Conservation (phyloP, 1,284 basidiomycete genomes). For the Sanghuangporus weigelae region DNA sequence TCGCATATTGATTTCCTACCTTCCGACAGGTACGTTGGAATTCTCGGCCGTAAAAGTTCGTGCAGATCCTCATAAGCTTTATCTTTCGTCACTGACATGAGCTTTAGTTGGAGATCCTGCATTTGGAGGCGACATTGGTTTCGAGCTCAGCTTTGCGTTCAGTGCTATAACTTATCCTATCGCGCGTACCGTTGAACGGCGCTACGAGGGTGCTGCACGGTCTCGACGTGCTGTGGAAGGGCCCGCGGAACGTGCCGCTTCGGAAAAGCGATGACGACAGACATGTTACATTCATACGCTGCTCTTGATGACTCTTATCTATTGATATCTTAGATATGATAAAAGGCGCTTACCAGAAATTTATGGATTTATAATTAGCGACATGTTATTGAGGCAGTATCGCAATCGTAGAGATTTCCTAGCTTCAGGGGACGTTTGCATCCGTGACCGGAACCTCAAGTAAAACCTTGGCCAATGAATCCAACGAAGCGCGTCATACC, state of each 20-base stretch:
- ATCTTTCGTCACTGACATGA: background rate
- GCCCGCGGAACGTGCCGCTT: background rate
- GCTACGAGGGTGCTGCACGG: constrained; percentile 17
- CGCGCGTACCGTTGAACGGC: constrained; percentile 27
- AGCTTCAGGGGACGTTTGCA: too few species aligned
- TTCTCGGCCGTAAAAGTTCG: constrained; percentile 23
- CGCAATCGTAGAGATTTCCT: too few species aligned
- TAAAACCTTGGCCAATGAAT: too few species aligned
- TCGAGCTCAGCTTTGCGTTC: constrained; percentile 29
- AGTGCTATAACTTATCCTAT: constrained; percentile 27
- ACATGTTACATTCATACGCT: background rate
- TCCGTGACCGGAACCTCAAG: too few species aligned
- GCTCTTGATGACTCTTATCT: background rate
- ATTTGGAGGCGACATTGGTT: constrained; percentile 28
- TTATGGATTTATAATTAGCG: background rate
- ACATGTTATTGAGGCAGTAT: too few species aligned
- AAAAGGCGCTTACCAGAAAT: background rate
- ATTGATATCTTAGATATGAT: background rate
- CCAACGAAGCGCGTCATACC: too few species aligned
- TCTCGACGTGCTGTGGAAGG: background rate
- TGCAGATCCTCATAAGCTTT: background rate
- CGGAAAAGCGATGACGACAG: background rate
- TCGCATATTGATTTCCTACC: background rate
- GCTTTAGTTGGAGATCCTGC: constrained; percentile 20
- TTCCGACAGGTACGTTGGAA: constrained; percentile 22